Percentiles rank a stretch among this genome's conserved stretches.
These are phyloP conservation scores for Leccinum incarnatum DNA, from an alignment of 768 basidiomycete species.

Conservation along the genomic window DNA sequence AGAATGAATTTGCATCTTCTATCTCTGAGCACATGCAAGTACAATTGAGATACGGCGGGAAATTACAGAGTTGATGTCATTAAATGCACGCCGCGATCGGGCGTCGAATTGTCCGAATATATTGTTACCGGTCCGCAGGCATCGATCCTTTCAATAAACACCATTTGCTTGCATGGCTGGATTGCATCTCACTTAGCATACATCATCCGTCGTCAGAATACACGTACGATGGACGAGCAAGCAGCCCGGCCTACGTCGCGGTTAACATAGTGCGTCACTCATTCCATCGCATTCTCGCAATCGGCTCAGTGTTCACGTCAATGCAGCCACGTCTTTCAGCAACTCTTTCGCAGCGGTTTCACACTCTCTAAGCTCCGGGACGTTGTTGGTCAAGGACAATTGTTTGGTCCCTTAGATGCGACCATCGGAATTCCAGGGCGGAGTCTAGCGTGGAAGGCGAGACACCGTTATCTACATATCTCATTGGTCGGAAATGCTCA, in stretches of 20 bases:
- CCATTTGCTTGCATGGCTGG: neutral
- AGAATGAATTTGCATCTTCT: slow-evolving; percentile 21
- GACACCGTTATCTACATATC: slow-evolving; percentile 11
- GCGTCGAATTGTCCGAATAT: neutral
- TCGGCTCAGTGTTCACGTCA: slow-evolving; percentile 4
- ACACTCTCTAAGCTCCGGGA: slow-evolving; percentile 68
- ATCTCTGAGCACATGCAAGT: neutral
- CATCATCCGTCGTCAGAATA: neutral
- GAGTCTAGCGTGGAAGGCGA: slow-evolving; percentile 82
- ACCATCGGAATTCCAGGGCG: slow-evolving; percentile 60
- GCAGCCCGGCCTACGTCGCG: slow-evolving; percentile 22
- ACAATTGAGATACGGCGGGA: too few relatives aligned
- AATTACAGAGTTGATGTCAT: neutral
- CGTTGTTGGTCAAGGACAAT: slow-evolving; percentile 55
- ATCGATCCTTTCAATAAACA: neutral
- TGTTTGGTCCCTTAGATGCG: slow-evolving; percentile 45
- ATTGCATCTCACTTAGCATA: neutral
- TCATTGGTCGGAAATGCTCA: slow-evolving; percentile 19
- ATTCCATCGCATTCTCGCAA: neutral
- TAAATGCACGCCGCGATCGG: neutral
- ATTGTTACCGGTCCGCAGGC: neutral
- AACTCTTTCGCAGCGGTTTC: slow-evolving; percentile 49
- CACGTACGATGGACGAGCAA: slow-evolving; percentile 24
- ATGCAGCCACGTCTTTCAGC: slow-evolving; percentile 40
- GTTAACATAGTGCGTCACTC: slow-evolving; percentile 25